Conservation (phyloP, 441 rosid genomes). For the Pelargonium myrrhifolium region DNA sequence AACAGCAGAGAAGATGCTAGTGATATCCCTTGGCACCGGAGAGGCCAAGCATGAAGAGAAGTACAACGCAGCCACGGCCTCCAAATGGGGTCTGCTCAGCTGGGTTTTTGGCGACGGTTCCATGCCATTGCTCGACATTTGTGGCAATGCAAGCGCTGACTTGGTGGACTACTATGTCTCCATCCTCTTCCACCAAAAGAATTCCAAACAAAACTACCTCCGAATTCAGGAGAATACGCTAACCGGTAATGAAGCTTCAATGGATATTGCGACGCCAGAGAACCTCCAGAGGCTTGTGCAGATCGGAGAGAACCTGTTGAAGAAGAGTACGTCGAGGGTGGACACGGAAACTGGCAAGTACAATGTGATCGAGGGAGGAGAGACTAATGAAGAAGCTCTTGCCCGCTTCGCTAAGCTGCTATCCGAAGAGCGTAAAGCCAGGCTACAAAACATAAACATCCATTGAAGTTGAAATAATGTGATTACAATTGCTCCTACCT, state of each 20-base stretch:
- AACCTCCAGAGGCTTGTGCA: slow-evolving; percentile 1
- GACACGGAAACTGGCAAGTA: slow-evolving; percentile 15
- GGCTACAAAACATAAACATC: not conserved
- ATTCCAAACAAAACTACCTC: not conserved
- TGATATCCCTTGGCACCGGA: slow-evolving; percentile 41
- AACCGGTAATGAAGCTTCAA: not conserved
- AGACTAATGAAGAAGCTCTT: slow-evolving; percentile 27
- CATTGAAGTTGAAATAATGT: no score
- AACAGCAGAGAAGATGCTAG: slow-evolving; percentile 10
- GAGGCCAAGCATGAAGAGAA: slow-evolving; percentile 24
- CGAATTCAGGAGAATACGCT: not conserved
- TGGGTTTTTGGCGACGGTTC: not conserved
- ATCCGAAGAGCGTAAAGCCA: slow-evolving; percentile 15
- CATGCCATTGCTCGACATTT: slow-evolving; percentile 3
- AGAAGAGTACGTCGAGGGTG: not conserved
- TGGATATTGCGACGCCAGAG: slow-evolving; percentile 1
- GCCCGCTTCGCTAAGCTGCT: slow-evolving; percentile 18
- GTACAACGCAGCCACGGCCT: slow-evolving; percentile 15
- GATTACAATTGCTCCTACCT: no score
- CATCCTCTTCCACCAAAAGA: not conserved
- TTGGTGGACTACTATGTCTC: slow-evolving; percentile 5
- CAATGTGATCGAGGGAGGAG: slow-evolving; percentile 16
- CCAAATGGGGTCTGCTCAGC: not conserved
- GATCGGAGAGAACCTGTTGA: slow-evolving; percentile 4
- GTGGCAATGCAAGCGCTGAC: slow-evolving; percentile 1